Evolutionary conservation across 1,284 basidiomycete genomes (phyloP).

Genomic region (Cryptococcus deneoformans): DNA sequence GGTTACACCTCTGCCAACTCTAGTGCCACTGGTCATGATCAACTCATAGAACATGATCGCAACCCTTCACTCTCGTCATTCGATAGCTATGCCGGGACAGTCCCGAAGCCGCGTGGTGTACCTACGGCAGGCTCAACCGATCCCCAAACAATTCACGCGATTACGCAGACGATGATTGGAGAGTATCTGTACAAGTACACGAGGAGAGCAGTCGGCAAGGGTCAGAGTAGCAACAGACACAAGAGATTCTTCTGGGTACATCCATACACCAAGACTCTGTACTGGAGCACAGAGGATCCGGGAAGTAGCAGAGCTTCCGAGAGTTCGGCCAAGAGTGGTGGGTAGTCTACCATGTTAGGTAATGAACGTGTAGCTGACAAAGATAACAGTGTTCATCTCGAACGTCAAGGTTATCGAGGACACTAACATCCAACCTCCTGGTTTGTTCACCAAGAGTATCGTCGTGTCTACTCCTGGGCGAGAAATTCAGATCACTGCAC

Average conservation of each 20-base stretch:
- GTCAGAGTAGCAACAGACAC: conserved; percentile 86
- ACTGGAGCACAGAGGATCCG: conserved; percentile 95
- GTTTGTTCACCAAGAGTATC: conserved; percentile 87
- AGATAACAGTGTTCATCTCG: conserved; percentile 86
- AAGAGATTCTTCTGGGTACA: conserved; percentile 99
- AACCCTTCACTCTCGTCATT: conserved; percentile 36
- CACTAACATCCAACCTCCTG: conserved; percentile 88
- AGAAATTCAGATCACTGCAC: conserved; percentile 97
- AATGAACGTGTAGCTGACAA: conserved; percentile 15
- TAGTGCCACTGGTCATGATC: conserved; percentile 25
- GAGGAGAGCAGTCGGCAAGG: conserved; percentile 83
- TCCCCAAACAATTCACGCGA: conserved; percentile 84
- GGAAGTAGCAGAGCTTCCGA: conserved; percentile 81
- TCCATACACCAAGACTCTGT: conserved; percentile 96
- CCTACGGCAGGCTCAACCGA: conserved; percentile 61
- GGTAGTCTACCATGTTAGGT: conserved; percentile 44
- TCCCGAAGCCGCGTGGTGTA: conserved; percentile 2
- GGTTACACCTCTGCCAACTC: conserved; percentile 32
- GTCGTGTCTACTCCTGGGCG: conserved; percentile 88
- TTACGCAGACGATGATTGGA: conserved; percentile 99
- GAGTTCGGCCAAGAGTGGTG: conserved; percentile 94
- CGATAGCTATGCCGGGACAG: conserved; percentile 24
- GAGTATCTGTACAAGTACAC: conserved; percentile 99
- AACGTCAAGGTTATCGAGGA: conserved; percentile 86
- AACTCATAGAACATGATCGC: conserved; percentile 16